Evolutionary conservation across 140 eudicot genomes (phyloP), one percentile per base, ranked within the genome.

Genomic region (Oenanthe javanica): DNA sequence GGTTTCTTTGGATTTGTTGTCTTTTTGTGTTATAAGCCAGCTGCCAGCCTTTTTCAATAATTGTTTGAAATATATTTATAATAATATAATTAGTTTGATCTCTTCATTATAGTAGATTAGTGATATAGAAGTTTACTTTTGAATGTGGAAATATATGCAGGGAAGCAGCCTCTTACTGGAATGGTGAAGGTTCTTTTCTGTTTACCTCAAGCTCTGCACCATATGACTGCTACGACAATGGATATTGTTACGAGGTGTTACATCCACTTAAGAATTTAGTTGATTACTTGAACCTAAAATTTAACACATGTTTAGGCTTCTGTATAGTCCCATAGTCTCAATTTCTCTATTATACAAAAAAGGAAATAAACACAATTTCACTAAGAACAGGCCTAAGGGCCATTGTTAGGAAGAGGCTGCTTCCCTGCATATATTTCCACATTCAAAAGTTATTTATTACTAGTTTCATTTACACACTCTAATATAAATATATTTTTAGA

Each of bases 141-240:
- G 55, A n/a, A 78, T 59, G 52, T 78, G 31, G 59, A 73, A 77
- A 40, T 70, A 74, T 19, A 75, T n/a, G 59, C 83, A 94, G 98
- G 85, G 96, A 87, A 85, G 95, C 96, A 54, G 88, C 91, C 47
- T 89, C 87, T 72, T 80, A 84, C 49, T 94, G 98, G 98, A 89
- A 90, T 80, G 98, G 98, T 52, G 95, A 92, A 83, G 98, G 98
- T 59, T 90, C 92, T 78, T 94, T 94, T 78, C 83, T 92, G 15
- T 94, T 94, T 85, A 94, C 98, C 51, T 94, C 98, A 79, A 94
- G 98, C 91, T 90, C 98, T 70, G 97, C 97, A 79, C 93, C 93
- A 69, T 90, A 89, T 84, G 97, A 90, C 82, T 87, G 98, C 84
- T 78, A 75, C 46, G 97, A 94, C 84, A 94, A 94, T 82, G 98